phyloP scores from a whole-genome alignment of 2,329 filamentous ascomycete species.

The Exserohilum turcica region DNA sequence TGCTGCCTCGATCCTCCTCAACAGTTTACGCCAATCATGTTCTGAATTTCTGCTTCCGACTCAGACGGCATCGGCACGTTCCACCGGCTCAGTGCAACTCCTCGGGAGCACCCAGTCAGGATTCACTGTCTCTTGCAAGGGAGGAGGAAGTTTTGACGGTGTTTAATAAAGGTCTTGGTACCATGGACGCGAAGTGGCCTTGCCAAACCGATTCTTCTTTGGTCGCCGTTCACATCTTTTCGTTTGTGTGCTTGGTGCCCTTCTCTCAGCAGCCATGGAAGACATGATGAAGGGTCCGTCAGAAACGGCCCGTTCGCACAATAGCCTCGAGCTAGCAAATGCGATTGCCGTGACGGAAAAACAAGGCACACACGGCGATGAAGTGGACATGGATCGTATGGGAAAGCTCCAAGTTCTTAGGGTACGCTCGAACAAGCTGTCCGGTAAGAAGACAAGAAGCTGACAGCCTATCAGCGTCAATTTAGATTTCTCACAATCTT shows the following conservation, averaged over 20 bases:
- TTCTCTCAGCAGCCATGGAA: neutral
- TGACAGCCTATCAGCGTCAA: constrained; percentile 13
- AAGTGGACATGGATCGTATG: constrained; percentile 28
- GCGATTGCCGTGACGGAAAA: neutral
- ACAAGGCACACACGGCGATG: constrained; percentile 12
- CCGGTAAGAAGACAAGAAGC: neutral
- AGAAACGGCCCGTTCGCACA: neutral
- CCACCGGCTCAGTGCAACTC: neutral
- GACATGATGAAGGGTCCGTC: constrained; percentile 6
- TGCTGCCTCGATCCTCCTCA: constrained; percentile 1
- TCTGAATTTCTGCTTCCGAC: neutral
- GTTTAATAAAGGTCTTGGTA: neutral
- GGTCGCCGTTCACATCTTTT: neutral
- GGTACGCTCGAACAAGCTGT: constrained; percentile 1
- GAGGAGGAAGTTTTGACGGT: neutral
- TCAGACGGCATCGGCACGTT: neutral
- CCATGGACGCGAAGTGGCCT: neutral
- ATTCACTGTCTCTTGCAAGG: neutral
- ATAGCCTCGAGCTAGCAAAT: constrained; percentile 2
- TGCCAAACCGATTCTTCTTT: neutral
- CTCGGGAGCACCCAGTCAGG: neutral
- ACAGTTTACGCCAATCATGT: neutral
- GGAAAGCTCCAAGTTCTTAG: constrained; percentile 23
- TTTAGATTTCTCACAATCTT: constrained; percentile 22
- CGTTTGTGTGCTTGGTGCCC: neutral